Conservation (phyloP, 345 rosid genomes). For the Abelmoschus esculentus region DNA sequence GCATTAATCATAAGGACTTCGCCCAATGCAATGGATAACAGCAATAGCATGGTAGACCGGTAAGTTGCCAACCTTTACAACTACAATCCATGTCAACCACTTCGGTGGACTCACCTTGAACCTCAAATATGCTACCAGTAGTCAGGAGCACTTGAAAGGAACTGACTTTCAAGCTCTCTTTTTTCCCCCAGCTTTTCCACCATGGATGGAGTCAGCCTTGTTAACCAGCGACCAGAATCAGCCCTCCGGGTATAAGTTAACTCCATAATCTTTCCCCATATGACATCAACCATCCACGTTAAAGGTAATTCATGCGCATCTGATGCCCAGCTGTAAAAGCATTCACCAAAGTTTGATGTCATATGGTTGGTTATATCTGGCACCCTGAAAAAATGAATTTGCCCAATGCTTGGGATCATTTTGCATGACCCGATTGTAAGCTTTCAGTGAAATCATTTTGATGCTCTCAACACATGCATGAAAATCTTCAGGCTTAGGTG, state of each 20-base stretch:
- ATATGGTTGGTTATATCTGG: conserved; percentile 79
- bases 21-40: conserved; percentile 49
- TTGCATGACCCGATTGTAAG: conserved; percentile 73
- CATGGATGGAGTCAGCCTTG: conserved; percentile 69
- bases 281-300: conserved; percentile 82
- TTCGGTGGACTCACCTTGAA: conserved; percentile 69
- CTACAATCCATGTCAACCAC: conserved; percentile 71
- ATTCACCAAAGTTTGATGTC: conserved; percentile 72
- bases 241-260: conserved; percentile 42
- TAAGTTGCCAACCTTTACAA: conserved; percentile 81
- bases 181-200: conserved; percentile 69
- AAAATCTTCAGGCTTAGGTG: conserved; percentile 52
- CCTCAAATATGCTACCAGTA: conserved; percentile 66
- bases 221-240: conserved; percentile 45
- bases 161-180: conserved; percentile 44
- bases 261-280: conserved; percentile 67
- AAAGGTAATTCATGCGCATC: conserved; percentile 85
- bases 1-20: conserved; percentile 60
- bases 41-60: conserved; percentile 74
- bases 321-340: conserved; percentile 70
- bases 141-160: conserved; percentile 47
- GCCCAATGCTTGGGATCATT: conserved; percentile 90
- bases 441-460: conserved; percentile 65
- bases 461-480: conserved; percentile 61
- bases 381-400: conserved; percentile 73